Evolutionary conservation across 2,329 filamentous ascomycete species (phyloP), one percentile per base, ranked within the genome.

Genomic region (Talaromyces verruculosus): DNA sequence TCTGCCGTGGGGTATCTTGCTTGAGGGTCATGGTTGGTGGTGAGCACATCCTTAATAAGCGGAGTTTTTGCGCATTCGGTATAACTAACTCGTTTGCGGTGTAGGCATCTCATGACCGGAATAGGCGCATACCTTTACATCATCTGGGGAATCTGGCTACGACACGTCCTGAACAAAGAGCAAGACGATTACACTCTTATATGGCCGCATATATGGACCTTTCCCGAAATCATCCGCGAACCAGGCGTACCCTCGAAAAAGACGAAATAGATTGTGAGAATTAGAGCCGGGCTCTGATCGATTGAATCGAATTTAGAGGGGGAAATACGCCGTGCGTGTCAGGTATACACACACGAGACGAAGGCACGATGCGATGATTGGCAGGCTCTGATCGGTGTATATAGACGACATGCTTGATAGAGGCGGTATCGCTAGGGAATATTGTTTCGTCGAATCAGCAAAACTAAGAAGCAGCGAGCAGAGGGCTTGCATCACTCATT

Each of bases 81-180:
- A 39, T 53, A 19, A 57, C 53, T 57, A 45, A 30, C 39, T 64
- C 35, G n/a, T 58, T 37, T 37, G 17, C n/a, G 35, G 37, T 35
- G 6, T 63, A 84, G 89, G 90, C 91, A 94, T 78, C 73, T 94
- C 43, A 88, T 94, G 84, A 95, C 92, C 0, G 91, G 91, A 13
- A 82, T 89, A 41, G 92, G 92, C 75, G 91, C 91, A 17, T 96
- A 96, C 77, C 90, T 89, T 74, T 92, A 94, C 75, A 92, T 96
- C 70, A 82, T 88, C 15, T 96, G 92, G 91, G 89, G 91, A 15
- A 88, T 93, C 30, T 94, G 91, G 89, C 83, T 95, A 19, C 86
- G 91, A 47, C 88, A 90, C 68, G 92, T 91, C 71, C 80, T 95
- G 60, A 91, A 93, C 68, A 87, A 88, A 3, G 84, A 84, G 55